Conservation (phyloP, 129 eudicot genomes). For the Arctium minus region DNA sequence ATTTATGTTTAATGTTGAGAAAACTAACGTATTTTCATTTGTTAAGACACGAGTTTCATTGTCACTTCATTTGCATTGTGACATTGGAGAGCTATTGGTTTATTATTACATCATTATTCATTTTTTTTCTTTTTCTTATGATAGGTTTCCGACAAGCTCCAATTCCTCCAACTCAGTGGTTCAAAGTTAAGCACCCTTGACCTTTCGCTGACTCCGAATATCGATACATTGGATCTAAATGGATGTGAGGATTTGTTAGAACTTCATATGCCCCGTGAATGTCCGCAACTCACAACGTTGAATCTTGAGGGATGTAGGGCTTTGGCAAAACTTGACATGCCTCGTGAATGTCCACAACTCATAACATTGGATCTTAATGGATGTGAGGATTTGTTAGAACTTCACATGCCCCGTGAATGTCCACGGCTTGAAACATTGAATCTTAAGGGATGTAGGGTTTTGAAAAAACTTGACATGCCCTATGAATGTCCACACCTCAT, state of each 20-base stretch:
- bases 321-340: background rate
- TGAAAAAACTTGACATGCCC: background rate
- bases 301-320: background rate
- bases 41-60: background rate
- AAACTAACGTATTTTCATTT: background rate
- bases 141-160: background rate
- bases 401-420: background rate
- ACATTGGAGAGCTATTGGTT: background rate
- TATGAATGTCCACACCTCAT: background rate
- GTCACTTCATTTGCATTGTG: too few relatives aligned
- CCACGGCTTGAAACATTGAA: background rate
- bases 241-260: too few relatives aligned
- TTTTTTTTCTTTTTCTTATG: background rate
- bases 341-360: background rate
- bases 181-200: background rate
- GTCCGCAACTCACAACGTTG: background rate
- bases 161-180: background rate
- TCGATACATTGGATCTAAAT: background rate
- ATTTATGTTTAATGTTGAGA: background rate
- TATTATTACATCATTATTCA: background rate
- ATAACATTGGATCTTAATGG: background rate
- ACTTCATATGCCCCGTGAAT: too few relatives aligned
- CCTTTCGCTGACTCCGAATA: background rate
- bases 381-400: background rate
- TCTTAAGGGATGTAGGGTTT: background rate